Percentiles rank a stretch among this genome's conserved stretches.
Evolutionary conservation across 192 early-diverging fungal genomes (phyloP).

Genomic region (Linderina pennispora): DNA sequence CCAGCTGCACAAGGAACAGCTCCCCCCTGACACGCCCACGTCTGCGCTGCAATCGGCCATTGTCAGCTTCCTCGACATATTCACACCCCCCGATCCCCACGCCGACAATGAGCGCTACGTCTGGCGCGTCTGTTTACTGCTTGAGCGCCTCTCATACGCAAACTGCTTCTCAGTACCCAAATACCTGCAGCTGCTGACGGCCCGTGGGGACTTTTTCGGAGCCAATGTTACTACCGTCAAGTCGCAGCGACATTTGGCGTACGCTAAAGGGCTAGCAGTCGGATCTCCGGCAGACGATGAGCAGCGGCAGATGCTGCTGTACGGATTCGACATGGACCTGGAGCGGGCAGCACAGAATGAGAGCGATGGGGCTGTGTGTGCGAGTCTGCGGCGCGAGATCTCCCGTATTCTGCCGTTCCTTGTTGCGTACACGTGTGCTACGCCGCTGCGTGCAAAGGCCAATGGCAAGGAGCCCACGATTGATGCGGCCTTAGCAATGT

Average conservation of each 20-base stretch:
- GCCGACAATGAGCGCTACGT: background rate
- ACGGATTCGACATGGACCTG: conserved; percentile 8
- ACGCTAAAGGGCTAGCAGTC: conserved; percentile 9
- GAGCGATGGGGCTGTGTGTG: background rate
- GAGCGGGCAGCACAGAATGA: background rate
- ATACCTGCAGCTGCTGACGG: conserved; percentile 34
- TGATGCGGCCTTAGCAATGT: conserved; percentile 7
- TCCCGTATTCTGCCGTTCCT: conserved; percentile 6
- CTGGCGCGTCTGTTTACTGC: conserved; percentile 15
- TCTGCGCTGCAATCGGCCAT: conserved; percentile 19
- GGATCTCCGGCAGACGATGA: background rate
- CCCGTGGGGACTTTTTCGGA: conserved; percentile 35
- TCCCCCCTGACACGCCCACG: background rate
- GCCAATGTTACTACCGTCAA: conserved; percentile 2
- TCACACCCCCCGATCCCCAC: background rate
- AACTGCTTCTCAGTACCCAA: conserved; percentile 27
- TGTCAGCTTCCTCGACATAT: conserved; percentile 25
- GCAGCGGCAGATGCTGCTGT: conserved; percentile 24
- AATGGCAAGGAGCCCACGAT: conserved; percentile 3
- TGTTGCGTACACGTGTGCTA: conserved; percentile 15
- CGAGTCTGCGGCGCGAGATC: background rate
- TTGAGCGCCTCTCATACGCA: conserved; percentile 26
- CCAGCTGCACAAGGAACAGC: conserved; percentile 1
- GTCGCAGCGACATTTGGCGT: conserved; percentile 27
- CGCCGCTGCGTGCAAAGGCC: conserved; percentile 6